Percentiles rank a stretch among this genome's conserved stretches.
Conservation (phyloP, 345 rosid genomes). For the Rhodamnia argentea region DNA sequence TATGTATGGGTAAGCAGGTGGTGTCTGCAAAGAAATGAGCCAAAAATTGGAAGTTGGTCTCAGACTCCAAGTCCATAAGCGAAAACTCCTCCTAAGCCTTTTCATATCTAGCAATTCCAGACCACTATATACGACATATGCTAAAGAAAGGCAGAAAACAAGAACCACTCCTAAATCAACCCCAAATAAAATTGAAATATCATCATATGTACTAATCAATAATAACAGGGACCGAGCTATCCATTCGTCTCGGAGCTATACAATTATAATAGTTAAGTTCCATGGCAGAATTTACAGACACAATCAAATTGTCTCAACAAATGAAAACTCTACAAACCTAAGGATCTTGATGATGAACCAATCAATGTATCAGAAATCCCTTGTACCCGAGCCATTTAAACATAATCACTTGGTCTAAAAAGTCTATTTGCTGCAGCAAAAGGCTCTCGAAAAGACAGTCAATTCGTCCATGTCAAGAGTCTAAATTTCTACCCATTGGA, state of each 20-base stretch:
- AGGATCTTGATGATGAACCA: neutral
- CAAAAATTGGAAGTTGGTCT: neutral
- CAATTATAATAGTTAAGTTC: neutral
- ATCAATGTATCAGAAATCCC: neutral
- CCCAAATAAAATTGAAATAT: neutral
- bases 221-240: neutral
- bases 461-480: neutral
- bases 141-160: neutral
- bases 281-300: neutral
- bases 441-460: neutral
- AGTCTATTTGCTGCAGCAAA: neutral
- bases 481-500: neutral
- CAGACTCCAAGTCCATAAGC: neutral
- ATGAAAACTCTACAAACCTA: neutral
- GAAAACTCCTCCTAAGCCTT: neutral
- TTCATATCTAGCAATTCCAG: neutral
- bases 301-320: neutral
- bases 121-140: neutral
- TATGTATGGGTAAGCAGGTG: slow-evolving; percentile 53
- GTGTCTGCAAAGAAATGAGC: slow-evolving; percentile 40
- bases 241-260: neutral
- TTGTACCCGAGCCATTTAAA: neutral
- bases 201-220: neutral
- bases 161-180: neutral
- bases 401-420: neutral